Conservation (phyloP, 208 protist species). For the Strigomonas culicis region DNA sequence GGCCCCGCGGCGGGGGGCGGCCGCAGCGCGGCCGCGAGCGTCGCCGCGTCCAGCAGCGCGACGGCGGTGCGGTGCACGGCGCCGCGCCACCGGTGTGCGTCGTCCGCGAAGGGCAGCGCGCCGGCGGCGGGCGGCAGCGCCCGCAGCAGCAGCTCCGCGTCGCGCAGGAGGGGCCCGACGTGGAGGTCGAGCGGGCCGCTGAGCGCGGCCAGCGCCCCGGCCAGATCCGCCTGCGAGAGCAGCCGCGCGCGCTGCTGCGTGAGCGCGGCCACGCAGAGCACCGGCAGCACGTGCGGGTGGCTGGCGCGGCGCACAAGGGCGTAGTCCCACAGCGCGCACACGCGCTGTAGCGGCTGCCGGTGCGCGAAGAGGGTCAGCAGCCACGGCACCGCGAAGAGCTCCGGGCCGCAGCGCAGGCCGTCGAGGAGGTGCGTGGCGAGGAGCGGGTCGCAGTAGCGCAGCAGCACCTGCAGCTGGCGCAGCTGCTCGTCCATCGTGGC, state of each 20-base stretch:
- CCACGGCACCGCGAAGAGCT: constrained; percentile 96
- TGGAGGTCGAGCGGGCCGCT: constrained; percentile 25
- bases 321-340: constrained; percentile 91
- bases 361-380: constrained; percentile 91
- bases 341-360: constrained; percentile 82
- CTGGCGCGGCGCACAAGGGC: constrained; percentile 47
- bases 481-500: constrained; percentile 74
- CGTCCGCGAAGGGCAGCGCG: background rate
- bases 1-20: background rate
- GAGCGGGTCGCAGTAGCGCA: constrained; percentile 87
- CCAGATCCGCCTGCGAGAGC: constrained; percentile 36
- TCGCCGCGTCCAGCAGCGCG: background rate
- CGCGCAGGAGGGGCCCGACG: constrained; percentile 26
- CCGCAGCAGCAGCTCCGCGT: constrained; percentile 36
- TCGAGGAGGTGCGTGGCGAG: constrained; percentile 87
- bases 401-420: constrained; percentile 69
- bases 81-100: background rate
- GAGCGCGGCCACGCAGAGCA: constrained; percentile 35
- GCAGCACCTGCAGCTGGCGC: constrained; percentile 41
- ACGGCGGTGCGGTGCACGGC: background rate
- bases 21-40: background rate
- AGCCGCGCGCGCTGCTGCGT: constrained; percentile 36
- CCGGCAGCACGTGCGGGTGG: constrained; percentile 20
- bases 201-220: constrained; percentile 40
- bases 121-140: constrained; percentile 30